Base-by-base conservation (phyloP, 2,329 filamentous ascomycete species). In the Podosphaera xanthii region DNA sequence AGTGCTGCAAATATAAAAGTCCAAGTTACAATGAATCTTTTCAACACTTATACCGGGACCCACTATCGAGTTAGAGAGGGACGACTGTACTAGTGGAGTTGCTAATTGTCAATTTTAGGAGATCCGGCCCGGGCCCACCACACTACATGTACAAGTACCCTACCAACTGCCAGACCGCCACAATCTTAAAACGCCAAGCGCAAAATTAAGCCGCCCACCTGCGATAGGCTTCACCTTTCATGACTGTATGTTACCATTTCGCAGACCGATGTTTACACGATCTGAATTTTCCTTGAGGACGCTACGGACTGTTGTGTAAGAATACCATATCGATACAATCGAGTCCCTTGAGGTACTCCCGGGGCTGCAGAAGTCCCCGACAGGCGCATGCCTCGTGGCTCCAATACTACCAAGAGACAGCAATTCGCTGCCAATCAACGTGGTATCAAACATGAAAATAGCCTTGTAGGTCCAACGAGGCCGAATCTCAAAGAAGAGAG, bases 361-460 rank as follows among this genome's bases (percentile, higher is more conserved):
- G 59, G 62, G 63, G 68, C 67, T 68, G 67, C 66, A 66, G 66
- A 66, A 64, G 62, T 64, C 63, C 67, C 68, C 67, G 66, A 66
- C 60, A 65, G 62, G 65, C 68, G 67, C 63, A 69, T 69, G 68
- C 66, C 67, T 68, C 68, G 67, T 65, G 64, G 64, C 63, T 61
- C 63, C 40, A 60, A 65, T 59, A 64, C 63, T 60, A 60, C 63
- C 62, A 70, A 70, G 67, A 67, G 67, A 69, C 67, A 68, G 65
- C 65, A 65, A 62, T 67, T 66, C 62, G 75, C 76, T 70, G 72
- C 72, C 65, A 84, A 76, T 74, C 78, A 82, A 71, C 81, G 82
- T 74, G 84, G 84, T 73, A 80, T 77, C 68, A 82, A 85, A 72
- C 85, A 94, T 74, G 89, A 95, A 74, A 89, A 87, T 83, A 88